These are phyloP conservation scores for Leccinellum rugosiceps DNA, from an alignment of 768 basidiomycete species.

Conservation along the genomic window DNA sequence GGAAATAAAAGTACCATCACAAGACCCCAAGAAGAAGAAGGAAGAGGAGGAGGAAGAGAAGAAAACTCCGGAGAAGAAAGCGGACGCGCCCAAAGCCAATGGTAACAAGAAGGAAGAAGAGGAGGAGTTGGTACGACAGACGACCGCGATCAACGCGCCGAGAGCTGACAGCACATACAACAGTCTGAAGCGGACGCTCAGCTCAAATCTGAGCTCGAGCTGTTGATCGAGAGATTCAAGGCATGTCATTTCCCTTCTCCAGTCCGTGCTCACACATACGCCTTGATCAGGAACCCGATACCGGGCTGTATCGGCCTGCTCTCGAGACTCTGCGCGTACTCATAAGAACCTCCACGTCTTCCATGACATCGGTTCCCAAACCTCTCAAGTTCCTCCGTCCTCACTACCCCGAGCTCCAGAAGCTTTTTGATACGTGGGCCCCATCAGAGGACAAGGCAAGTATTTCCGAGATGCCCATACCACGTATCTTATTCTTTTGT, in stretches of 20 bases:
- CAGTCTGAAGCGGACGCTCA: conserved; percentile 96
- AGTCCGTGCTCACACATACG: conserved; percentile 12
- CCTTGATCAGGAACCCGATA: conserved; percentile 75
- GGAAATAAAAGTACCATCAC: conserved; percentile 60
- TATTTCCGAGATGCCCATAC: background rate
- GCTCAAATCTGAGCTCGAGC: conserved; percentile 91
- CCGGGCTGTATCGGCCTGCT: conserved; percentile 80
- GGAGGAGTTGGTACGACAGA: conserved; percentile 66
- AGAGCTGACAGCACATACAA: conserved; percentile 4
- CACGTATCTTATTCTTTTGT: conserved; percentile 4
- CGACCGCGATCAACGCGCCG: conserved; percentile 9
- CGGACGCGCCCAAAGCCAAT: conserved; percentile 53
- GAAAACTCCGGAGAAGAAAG: conserved; percentile 44
- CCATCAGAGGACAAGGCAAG: conserved; percentile 66
- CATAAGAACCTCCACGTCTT: conserved; percentile 94
- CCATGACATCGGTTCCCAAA: conserved; percentile 99
- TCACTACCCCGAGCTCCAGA: conserved; percentile 84
- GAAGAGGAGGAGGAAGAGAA: conserved; percentile 44
- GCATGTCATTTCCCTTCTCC: conserved; percentile 40
- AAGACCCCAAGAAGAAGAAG: conserved; percentile 74
- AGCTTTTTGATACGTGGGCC: conserved; percentile 78
- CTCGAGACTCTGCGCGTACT: conserved; percentile 91
- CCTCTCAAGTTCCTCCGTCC: conserved; percentile 97
- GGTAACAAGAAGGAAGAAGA: conserved; percentile 58
- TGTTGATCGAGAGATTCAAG: conserved; percentile 92